Percentiles rank a stretch among this genome's conserved stretches.
Conservation (phyloP, 192 early-diverging fungal genomes). For the Backusella mclennaniae region DNA sequence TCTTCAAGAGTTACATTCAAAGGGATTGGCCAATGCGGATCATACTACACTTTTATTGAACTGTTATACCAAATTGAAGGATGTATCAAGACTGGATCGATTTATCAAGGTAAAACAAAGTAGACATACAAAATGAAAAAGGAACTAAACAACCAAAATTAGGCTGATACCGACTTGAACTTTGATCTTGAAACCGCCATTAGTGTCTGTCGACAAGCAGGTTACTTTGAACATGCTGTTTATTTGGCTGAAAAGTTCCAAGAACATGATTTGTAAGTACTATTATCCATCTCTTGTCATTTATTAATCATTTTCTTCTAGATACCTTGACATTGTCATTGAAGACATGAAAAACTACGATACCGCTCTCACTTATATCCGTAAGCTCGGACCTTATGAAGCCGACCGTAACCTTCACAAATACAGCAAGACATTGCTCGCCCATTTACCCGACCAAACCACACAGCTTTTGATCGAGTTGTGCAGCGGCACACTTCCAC, state of each 20-base stretch:
- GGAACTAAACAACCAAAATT: no score
- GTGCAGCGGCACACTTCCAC: conserved; percentile 44
- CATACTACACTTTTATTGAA: conserved; percentile 96
- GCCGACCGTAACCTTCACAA: conserved; percentile 57
- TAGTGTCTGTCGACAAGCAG: conserved; percentile 86
- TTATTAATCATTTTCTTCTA: conserved; percentile 6
- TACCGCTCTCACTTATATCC: conserved; percentile 76
- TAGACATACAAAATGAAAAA: no score
- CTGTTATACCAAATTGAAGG: conserved; percentile 96
- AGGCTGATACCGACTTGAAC: conserved; percentile 68
- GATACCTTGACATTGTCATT: conserved; percentile 86
- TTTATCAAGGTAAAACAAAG: conserved; percentile 84
- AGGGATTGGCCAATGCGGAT: conserved; percentile 84
- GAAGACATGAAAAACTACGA: conserved; percentile 84
- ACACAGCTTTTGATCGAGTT: conserved; percentile 56
- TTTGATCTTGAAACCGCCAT: conserved; percentile 98
- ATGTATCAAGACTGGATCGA: conserved; percentile 78
- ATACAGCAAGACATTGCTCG: conserved; percentile 55
- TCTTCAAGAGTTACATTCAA: conserved; percentile 86
- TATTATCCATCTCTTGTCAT: background rate
- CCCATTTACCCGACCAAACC: conserved; percentile 51
- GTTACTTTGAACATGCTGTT: conserved; percentile 91
- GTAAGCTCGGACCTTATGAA: conserved; percentile 49
- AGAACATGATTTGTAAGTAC: conserved; percentile 68
- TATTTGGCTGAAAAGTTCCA: conserved; percentile 81